These are phyloP conservation scores for Macrolepiota albuminosa DNA, from an alignment of 768 basidiomycete species.

Conservation along the genomic window DNA sequence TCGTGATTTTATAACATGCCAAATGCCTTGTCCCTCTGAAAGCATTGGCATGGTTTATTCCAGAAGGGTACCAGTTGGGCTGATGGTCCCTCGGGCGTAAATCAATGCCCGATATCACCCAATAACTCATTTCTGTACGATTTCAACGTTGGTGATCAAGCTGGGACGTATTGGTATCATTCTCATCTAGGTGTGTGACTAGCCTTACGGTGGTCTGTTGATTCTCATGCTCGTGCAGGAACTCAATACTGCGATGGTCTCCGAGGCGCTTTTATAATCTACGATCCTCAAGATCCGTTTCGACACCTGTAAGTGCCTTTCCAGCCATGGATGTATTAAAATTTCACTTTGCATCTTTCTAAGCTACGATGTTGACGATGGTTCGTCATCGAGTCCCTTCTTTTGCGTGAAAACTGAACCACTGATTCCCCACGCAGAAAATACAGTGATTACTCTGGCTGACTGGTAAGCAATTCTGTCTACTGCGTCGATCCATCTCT, in stretches of 20 bases:
- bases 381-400: neutral
- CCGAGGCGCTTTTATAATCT: neutral
- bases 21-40: neutral
- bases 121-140: neutral
- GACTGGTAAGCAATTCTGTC: neutral
- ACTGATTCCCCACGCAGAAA: neutral
- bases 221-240: neutral
- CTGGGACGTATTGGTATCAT: conserved; percentile 6
- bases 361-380: conserved; percentile 6
- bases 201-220: neutral
- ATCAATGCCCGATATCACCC: conserved; percentile 2
- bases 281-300: conserved; percentile 4
- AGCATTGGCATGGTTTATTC: conserved; percentile 5
- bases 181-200: conserved; percentile 1
- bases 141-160: neutral
- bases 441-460: neutral
- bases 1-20: neutral
- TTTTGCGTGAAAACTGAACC: neutral
- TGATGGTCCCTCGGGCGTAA: neutral
- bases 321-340: neutral
- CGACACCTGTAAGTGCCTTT: neutral
- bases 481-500: neutral
- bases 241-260: conserved; percentile 7
- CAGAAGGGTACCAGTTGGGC: conserved; percentile 1
- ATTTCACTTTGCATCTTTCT: neutral